Evolutionary conservation across 2,329 filamentous ascomycete species (phyloP).

Genomic region (Salinomyces thailandicus): DNA sequence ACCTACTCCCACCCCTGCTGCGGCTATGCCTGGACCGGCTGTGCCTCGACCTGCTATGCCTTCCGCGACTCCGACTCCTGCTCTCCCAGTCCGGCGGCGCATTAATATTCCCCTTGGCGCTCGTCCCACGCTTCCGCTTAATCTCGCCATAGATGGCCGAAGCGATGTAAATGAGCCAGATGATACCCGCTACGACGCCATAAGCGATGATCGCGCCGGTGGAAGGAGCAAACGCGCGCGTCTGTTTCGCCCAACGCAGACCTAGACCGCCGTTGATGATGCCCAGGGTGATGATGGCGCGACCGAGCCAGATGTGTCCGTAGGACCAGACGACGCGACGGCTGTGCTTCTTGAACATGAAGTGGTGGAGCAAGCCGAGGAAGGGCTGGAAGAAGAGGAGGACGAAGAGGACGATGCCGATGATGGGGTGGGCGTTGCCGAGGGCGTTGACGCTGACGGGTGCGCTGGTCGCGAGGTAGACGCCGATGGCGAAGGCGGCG

Average conservation of each 20-base stretch:
- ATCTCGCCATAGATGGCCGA: conserved; percentile 14
- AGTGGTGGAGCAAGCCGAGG: conserved; percentile 44
- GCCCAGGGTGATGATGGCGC: conserved; percentile 40
- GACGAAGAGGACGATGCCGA: conserved; percentile 43
- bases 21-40: neutral
- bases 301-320: conserved; percentile 46
- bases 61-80: neutral
- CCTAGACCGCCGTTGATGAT: conserved; percentile 49
- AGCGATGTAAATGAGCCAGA: conserved; percentile 35
- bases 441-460: conserved; percentile 16
- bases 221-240: conserved; percentile 17
- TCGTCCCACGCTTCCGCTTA: conserved; percentile 8
- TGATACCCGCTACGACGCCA: conserved; percentile 38
- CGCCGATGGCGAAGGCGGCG: conserved; percentile 42
- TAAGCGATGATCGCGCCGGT: conserved; percentile 38
- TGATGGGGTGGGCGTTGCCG: conserved; percentile 39
- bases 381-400: conserved; percentile 46
- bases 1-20: neutral
- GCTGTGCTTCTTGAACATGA: conserved; percentile 39
- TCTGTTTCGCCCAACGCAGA: conserved; percentile 37
- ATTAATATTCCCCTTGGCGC: conserved; percentile 5
- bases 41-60: neutral
- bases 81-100: conserved; percentile 3
- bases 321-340: conserved; percentile 38
- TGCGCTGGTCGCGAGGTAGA: conserved; percentile 32